phyloP scores from a whole-genome alignment of 768 basidiomycete genomes.

The Leccinum imitatum region DNA sequence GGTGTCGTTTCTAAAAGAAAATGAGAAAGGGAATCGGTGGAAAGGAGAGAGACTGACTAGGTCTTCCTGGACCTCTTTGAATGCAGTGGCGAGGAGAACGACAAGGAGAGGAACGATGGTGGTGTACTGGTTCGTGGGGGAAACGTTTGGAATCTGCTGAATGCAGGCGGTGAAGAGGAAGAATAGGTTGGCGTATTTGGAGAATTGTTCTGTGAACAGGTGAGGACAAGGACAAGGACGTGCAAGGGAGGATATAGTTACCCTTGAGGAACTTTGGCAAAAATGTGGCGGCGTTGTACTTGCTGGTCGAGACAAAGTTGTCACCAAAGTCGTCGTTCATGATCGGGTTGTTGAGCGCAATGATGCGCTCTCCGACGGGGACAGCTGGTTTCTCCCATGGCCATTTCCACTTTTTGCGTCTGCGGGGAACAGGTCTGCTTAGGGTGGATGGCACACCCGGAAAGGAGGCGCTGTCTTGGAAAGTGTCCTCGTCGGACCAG shows the following conservation, averaged over 20 bases:
- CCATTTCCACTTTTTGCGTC: constrained; percentile 63
- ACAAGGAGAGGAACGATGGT: constrained; percentile 89
- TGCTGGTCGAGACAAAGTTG: constrained; percentile 92
- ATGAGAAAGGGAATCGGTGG: constrained; percentile 1
- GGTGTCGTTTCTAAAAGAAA: constrained; percentile 82
- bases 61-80: constrained; percentile 96
- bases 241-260: constrained; percentile 37
- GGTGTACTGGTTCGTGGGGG: constrained; percentile 92
- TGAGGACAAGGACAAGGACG: constrained; percentile 5
- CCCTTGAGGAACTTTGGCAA: constrained; percentile 91
- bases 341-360: constrained; percentile 75
- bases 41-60: constrained; percentile 38
- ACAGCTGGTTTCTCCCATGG: constrained; percentile 75
- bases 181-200: constrained; percentile 97
- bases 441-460: constrained; percentile 29
- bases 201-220: constrained; percentile 80
- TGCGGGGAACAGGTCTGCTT: constrained; percentile 14
- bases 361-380: constrained; percentile 71
- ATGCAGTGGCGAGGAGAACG: constrained; percentile 89
- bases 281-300: constrained; percentile 88
- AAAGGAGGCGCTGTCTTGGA: constrained; percentile 45
- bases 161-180: constrained; percentile 98
- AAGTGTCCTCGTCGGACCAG: constrained; percentile 71
- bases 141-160: constrained; percentile 97
- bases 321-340: constrained; percentile 67